These are phyloP conservation scores for Cucurbita ficifolia DNA, from an alignment of 306 rosid genomes.

Conservation along the genomic window DNA sequence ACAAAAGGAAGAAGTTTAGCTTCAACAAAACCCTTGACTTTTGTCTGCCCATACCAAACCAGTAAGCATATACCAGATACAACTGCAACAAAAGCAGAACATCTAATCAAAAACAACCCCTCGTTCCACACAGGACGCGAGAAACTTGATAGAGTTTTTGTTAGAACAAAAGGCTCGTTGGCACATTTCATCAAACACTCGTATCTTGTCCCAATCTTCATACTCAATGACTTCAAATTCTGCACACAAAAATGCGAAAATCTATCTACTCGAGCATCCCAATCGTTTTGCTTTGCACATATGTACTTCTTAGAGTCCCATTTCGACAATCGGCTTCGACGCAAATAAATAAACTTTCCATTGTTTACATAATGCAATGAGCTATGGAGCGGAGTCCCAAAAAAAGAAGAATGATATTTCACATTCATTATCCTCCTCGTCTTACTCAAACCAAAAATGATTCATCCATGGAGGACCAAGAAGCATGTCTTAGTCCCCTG, in stretches of 20 bases:
- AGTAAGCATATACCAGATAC: conserved; percentile 60
- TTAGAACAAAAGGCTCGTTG: conserved; percentile 35
- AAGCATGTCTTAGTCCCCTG: conserved; percentile 40
- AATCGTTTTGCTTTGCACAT: conserved; percentile 30
- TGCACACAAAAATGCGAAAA: conserved; percentile 44
- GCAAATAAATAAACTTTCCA: conserved; percentile 18
- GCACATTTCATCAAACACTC: conserved; percentile 44
- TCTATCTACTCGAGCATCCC: conserved; percentile 36
- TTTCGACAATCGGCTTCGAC: conserved; percentile 17
- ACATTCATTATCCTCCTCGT: conserved; percentile 38
- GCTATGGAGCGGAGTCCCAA: conserved; percentile 34
- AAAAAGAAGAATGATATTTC: conserved; percentile 35
- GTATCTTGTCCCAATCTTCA: conserved; percentile 23
- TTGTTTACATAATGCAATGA: conserved; percentile 23
- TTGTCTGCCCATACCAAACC: conserved; percentile 63
- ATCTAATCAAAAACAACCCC: conserved; percentile 58
- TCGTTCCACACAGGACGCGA: conserved; percentile 48
- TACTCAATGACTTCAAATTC: conserved; percentile 46
- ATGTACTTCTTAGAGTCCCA: conserved; percentile 21
- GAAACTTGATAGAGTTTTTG: conserved; percentile 33
- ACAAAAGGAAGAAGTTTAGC: conserved; percentile 57
- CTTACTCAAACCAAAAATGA: conserved; percentile 10
- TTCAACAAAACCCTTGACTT: conserved; percentile 60
- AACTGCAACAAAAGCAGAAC: conserved; percentile 47
- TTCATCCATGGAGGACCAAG: conserved; percentile 42